Base-by-base conservation (phyloP, 306 rosid genomes). In the Dalbergia cultrata region DNA sequence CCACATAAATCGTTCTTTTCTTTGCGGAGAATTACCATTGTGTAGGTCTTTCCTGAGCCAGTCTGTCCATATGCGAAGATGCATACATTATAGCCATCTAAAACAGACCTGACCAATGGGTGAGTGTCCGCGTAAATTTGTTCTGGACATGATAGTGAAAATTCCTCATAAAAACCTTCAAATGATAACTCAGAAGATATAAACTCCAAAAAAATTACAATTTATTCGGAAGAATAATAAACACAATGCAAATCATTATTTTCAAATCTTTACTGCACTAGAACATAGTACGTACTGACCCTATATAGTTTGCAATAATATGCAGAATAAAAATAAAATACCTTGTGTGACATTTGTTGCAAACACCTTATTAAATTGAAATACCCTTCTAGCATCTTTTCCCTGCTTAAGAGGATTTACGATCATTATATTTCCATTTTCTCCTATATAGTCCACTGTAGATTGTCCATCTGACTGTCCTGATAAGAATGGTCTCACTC, bases 1-100 rank as follows among this genome's bases (percentile, higher is more conserved):
- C 76, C 22, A 37, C 57, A 81, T 21, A 21, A 22, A 21, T 35
- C 5, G 10, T 19, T 83, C 64, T 64, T 22, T 17, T 31, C 26
- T 60, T 31, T 49, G 45, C 8, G 62, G 26, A 33, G 77, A 33
- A n/a, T 82, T 95, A 95, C 99, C 99, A 95, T 95, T 13, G 99
- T 95, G 81, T 91, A 95, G 9, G 99, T 95, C 88, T 95, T 95
- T 74, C 99, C 99, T 2, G 99, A 95, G 82, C 99, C 99, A 33
- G 99, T 95, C 78, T 95, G 99, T 76, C 99, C 99, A 82, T 91
- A 95, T 13, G 99, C 99, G 78, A 95, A 95, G 83, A 95, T 95
- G 87, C 99, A 95, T 37, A 83, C 97, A 76, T 95, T 95, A 79
- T 78, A 95, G 64, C 99, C 99, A 79, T 95, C 99, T 65, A 95